Conservation (phyloP, 805 yeast species). For the Starmerella bombicola region DNA sequence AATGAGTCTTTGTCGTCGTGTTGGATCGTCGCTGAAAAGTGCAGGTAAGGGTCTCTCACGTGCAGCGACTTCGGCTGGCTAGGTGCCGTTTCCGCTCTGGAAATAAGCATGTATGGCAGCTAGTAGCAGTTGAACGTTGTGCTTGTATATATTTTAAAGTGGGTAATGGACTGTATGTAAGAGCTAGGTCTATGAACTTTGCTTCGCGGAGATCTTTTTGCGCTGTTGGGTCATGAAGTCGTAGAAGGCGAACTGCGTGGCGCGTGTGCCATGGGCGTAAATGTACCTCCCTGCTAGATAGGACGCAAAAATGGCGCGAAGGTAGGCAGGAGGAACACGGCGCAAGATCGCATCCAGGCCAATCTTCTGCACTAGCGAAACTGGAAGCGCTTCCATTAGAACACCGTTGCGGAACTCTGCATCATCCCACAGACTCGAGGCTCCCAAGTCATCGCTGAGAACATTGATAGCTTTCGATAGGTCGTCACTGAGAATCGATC, state of each 20-base stretch:
- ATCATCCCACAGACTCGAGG: slow-evolving; percentile 77
- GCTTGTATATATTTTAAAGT: too few species aligned
- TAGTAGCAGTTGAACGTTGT: too few species aligned
- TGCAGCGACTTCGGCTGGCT: too few species aligned
- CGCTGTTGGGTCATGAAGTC: slow-evolving; percentile 32
- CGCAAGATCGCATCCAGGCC: slow-evolving; percentile 51
- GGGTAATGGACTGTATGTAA: too few species aligned
- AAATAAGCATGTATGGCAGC: slow-evolving; percentile 5
- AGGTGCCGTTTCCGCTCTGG: too few species aligned
- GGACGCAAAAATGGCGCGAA: slow-evolving; percentile 80
- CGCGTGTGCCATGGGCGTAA: slow-evolving; percentile 64
- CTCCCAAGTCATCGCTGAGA: slow-evolving; percentile 72
- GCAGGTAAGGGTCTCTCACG: too few species aligned
- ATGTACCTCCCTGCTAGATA: slow-evolving; percentile 75
- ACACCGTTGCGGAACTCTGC: slow-evolving; percentile 61
- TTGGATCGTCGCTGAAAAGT: too few species aligned
- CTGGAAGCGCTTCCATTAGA: slow-evolving; percentile 65
- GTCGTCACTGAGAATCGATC: slow-evolving; percentile 59
- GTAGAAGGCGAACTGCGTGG: slow-evolving; percentile 48
- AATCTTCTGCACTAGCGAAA: slow-evolving; percentile 47
- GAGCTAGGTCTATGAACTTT: too few species aligned
- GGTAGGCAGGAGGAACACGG: slow-evolving; percentile 77
- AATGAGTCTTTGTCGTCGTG: too few species aligned
- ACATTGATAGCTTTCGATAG: slow-evolving; percentile 73
- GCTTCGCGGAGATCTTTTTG: slow-evolving; percentile 6